These are phyloP conservation scores for Kwoniella bestiolae DNA, from an alignment of 768 basidiomycete genomes.

Conservation along the genomic window DNA sequence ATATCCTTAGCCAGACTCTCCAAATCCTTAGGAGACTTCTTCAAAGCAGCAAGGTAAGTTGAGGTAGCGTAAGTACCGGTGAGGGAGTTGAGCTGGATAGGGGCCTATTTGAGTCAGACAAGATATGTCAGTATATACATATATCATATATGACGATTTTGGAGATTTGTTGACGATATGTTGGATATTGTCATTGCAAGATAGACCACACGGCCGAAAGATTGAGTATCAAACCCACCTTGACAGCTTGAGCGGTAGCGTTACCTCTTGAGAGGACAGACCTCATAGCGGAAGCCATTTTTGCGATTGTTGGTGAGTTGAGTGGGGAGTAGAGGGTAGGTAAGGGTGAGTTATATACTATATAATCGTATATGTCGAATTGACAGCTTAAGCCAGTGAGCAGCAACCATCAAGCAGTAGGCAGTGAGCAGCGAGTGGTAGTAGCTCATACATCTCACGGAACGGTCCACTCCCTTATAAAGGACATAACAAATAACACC, in stretches of 20 bases:
- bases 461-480: slow-evolving; percentile 11
- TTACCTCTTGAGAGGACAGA: slow-evolving; percentile 53
- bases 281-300: slow-evolving; percentile 52
- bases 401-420: no score
- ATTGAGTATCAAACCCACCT: slow-evolving; percentile 44
- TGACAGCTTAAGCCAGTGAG: slow-evolving; percentile 4
- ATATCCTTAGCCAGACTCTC: slow-evolving; percentile 86
- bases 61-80: slow-evolving; percentile 57
- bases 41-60: slow-evolving; percentile 61
- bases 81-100: slow-evolving; percentile 57
- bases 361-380: no score
- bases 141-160: background rate
- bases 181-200: background rate
- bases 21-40: slow-evolving; percentile 80
- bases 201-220: slow-evolving; percentile 8
- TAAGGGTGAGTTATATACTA: slow-evolving; percentile 5
- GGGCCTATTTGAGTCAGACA: slow-evolving; percentile 34
- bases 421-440: no score
- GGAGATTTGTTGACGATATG: background rate
- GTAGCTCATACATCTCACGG: no score
- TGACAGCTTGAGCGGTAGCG: slow-evolving; percentile 50
- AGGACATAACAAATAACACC: background rate
- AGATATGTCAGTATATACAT: background rate
- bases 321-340: slow-evolving; percentile 3
- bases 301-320: slow-evolving; percentile 9